Base-by-base conservation (phyloP, 768 basidiomycete genomes). In the Leccinellum albellum region DNA sequence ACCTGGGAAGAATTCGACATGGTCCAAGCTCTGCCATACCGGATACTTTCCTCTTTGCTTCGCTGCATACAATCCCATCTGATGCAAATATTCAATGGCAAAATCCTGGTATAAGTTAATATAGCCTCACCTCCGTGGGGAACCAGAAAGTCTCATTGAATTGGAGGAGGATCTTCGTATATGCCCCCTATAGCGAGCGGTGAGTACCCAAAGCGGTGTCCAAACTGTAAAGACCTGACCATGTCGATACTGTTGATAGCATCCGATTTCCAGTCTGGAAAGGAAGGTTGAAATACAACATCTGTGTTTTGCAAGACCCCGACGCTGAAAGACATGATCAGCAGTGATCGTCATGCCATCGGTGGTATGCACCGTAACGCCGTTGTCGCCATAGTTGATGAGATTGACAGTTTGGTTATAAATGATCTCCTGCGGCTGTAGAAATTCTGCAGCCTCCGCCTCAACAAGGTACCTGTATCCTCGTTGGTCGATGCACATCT, bases 241-340 rank as follows among this genome's bases (percentile, higher is more conserved):
- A 88, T 87, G 14, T 75, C 74, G 70, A 86, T 81, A 55, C 79
- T 80, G 29, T 81, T 78, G 35, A 87, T 81, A 5, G 86, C 86
- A 55, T 87, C 86, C n/a, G 74, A 55, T 65, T 87, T 88, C 75
- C 79, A 88, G 69, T 73, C 63, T 28, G 86, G 87, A 20, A 87
- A 65, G 9, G 70, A 23, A 2, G 87, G 87, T 42, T 77, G 64
- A 60, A 86, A 88, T 3, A 51, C 56, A 5, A 88, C 81, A 57
- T 87, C 85, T 29, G 78, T 72, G 55, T 85, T 75, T 70, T 89
- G 87, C 53, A 89, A 72, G 7, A 89, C 87, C 0, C 87, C 87
- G 2, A 86, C 66, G 58, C 86, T 87, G 70, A 88, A 88, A 64
- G 3, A 80, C 84, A 65, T 85, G 83, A 51, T 86, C 80, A 14